phyloP scores from a whole-genome alignment of 2,329 filamentous ascomycete species.

The Aspergillus pseudoglaucus region DNA sequence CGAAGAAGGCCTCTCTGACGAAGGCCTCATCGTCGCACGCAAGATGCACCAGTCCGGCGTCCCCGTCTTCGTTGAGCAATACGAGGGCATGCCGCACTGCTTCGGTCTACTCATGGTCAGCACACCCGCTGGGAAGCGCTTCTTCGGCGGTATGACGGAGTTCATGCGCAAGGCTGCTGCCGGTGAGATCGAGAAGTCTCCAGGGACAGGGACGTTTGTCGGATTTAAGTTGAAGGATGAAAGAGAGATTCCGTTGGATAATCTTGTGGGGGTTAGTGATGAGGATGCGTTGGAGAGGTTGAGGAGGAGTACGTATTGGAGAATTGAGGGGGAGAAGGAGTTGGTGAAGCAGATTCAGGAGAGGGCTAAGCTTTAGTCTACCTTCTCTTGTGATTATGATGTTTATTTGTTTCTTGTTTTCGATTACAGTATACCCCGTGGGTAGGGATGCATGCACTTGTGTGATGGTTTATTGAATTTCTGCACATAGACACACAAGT shows the following conservation, averaged over 20 bases:
- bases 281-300: constrained; percentile 29
- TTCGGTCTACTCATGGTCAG: constrained; percentile 52
- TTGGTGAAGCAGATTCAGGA: constrained; percentile 25
- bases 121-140: constrained; percentile 43
- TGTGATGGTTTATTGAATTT: too few species aligned
- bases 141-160: constrained; percentile 49
- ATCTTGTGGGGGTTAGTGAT: constrained; percentile 28
- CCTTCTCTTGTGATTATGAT: neutral
- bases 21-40: constrained; percentile 34
- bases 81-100: constrained; percentile 43
- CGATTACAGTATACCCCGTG: too few species aligned
- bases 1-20: constrained; percentile 38
- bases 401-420: neutral
- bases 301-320: constrained; percentile 22
- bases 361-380: constrained; percentile 16
- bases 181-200: constrained; percentile 15
- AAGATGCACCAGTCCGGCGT: constrained; percentile 33
- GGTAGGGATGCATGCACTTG: too few species aligned
- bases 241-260: constrained; percentile 27
- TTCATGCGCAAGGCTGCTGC: constrained; percentile 43
- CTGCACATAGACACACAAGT: too few species aligned
- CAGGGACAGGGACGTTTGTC: constrained; percentile 28
- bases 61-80: constrained; percentile 33
- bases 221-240: constrained; percentile 21
- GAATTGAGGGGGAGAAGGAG: constrained; percentile 29